Percentiles rank a stretch among this genome's conserved stretches.
phyloP scores from a whole-genome alignment of 1,139 yeast genomes.

The Maudiozyma humilis region DNA sequence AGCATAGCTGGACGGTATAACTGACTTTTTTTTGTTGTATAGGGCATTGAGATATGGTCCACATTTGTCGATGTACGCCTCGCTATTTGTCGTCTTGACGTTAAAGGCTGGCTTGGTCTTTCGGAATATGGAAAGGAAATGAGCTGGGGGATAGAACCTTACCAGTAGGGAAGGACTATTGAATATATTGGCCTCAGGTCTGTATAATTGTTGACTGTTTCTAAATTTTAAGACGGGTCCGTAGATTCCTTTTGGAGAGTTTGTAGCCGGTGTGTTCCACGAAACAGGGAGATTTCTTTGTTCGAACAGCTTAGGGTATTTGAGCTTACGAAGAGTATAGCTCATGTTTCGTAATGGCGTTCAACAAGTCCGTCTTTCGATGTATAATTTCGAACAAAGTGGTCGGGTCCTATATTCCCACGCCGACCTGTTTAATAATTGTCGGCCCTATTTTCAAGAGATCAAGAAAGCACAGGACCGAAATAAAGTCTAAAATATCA shows the following conservation, averaged over 20 bases:
- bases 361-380: too few relatives aligned
- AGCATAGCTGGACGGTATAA: slow-evolving; percentile 30
- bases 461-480: too few relatives aligned
- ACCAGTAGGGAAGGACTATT: slow-evolving; percentile 31
- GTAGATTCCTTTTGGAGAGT: slow-evolving; percentile 5
- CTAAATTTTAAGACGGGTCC: slow-evolving; percentile 7
- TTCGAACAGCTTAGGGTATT: not conserved
- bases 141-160: slow-evolving; percentile 40
- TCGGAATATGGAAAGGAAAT: slow-evolving; percentile 39
- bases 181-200: slow-evolving; percentile 20
- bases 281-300: slow-evolving; percentile 4
- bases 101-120: slow-evolving; percentile 44
- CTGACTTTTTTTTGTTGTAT: slow-evolving; percentile 6
- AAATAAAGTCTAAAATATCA: too few relatives aligned
- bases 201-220: slow-evolving; percentile 12
- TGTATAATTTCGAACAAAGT: not conserved
- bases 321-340: not conserved
- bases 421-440: too few relatives aligned
- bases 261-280: not conserved
- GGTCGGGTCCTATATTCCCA: too few relatives aligned
- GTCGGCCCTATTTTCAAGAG: too few relatives aligned
- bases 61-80: slow-evolving; percentile 23
- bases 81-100: slow-evolving; percentile 22
- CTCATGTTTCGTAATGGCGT: too few relatives aligned
- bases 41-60: slow-evolving; percentile 10